phyloP scores from a whole-genome alignment of 2,329 filamentous ascomycete species.

The Malbranchea zuffiana region DNA sequence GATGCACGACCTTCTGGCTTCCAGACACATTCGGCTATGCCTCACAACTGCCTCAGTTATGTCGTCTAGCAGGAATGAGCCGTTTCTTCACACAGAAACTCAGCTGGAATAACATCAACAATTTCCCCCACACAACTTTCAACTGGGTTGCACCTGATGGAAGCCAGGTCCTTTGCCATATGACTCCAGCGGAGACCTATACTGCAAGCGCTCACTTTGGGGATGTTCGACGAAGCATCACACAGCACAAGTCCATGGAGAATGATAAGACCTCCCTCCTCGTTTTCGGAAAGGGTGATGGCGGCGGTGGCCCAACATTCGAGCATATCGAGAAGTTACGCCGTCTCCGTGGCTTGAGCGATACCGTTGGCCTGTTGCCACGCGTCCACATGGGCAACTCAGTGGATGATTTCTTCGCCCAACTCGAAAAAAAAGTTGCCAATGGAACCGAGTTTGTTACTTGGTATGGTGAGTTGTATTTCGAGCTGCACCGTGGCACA shows the following conservation, averaged over 20 bases:
- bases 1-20: slow-evolving; percentile 89
- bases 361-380: slow-evolving; percentile 71
- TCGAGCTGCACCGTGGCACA: slow-evolving; percentile 91
- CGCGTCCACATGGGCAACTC: slow-evolving; percentile 79
- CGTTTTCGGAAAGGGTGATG: slow-evolving; percentile 93
- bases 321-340: slow-evolving; percentile 90
- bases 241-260: slow-evolving; percentile 90
- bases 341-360: slow-evolving; percentile 80
- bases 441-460: slow-evolving; percentile 65
- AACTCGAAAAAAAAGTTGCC: slow-evolving; percentile 64
- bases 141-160: slow-evolving; percentile 96
- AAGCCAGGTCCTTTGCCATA: slow-evolving; percentile 93
- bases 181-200: slow-evolving; percentile 92
- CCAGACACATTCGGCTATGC: slow-evolving; percentile 98
- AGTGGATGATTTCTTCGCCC: slow-evolving; percentile 89
- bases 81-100: slow-evolving; percentile 97
- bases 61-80: slow-evolving; percentile 86
- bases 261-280: slow-evolving; percentile 83
- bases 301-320: slow-evolving; percentile 88
- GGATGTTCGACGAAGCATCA: slow-evolving; percentile 78
- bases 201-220: slow-evolving; percentile 91
- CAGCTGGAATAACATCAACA: slow-evolving; percentile 99
- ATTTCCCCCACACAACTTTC: slow-evolving; percentile 96
- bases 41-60: slow-evolving; percentile 84
- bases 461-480: slow-evolving; percentile 97